Conservation (phyloP, 768 basidiomycete genomes). For the Cystofilobasidium bisporidii region DNA sequence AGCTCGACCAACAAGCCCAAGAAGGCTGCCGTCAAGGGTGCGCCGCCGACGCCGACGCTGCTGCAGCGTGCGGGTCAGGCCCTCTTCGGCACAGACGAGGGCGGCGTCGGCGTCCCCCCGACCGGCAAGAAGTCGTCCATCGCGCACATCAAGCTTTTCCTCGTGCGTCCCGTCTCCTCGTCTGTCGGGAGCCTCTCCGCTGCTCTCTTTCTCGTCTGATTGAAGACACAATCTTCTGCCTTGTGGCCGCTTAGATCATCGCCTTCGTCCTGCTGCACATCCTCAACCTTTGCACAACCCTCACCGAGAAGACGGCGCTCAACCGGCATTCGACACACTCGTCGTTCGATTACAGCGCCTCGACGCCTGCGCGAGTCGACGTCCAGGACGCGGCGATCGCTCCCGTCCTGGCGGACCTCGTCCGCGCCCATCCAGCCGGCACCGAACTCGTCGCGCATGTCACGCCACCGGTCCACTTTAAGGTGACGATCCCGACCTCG, state of each 20-base stretch:
- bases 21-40: background rate
- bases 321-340: conserved; percentile 42
- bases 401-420: conserved; percentile 51
- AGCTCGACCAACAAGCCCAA: background rate
- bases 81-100: conserved; percentile 19
- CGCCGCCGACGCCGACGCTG: background rate
- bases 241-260: conserved; percentile 57
- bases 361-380: conserved; percentile 47
- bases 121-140: conserved; percentile 63
- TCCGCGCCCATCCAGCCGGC: conserved; percentile 33
- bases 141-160: conserved; percentile 73
- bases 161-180: conserved; percentile 47
- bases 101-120: conserved; percentile 27
- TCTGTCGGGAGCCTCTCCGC: too few relatives aligned
- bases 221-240: too few relatives aligned
- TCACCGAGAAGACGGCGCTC: conserved; percentile 59
- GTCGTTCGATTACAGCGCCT: conserved; percentile 25
- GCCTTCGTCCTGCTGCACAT: conserved; percentile 86
- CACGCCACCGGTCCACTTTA: conserved; percentile 53
- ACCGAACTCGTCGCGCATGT: conserved; percentile 47
- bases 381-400: conserved; percentile 55
- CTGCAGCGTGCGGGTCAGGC: conserved; percentile 11
- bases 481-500: conserved; percentile 42
- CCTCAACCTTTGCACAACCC: conserved; percentile 82
- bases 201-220: too few relatives aligned